Conservation (phyloP, 2,329 filamentous ascomycete genomes). For the Alternaria sp. region DNA sequence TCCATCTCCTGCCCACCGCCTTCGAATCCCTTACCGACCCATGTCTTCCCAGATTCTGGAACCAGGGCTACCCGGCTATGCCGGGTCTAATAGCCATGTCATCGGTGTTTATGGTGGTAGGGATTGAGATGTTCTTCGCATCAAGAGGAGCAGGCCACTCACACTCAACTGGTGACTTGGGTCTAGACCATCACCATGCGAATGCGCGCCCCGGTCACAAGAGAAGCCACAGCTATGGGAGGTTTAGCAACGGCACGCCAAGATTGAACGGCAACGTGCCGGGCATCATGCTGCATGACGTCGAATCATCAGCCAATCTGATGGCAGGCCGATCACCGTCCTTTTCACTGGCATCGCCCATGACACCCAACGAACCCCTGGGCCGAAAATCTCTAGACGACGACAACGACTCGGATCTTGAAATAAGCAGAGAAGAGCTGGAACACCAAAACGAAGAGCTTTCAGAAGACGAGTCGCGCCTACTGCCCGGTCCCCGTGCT, state of each 20-base stretch:
- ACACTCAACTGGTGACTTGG: slow-evolving; percentile 59
- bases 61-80: slow-evolving; percentile 50
- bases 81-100: slow-evolving; percentile 52
- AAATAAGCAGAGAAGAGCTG: slow-evolving; percentile 48
- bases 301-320: slow-evolving; percentile 44
- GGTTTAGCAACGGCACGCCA: slow-evolving; percentile 35
- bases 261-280: slow-evolving; percentile 35
- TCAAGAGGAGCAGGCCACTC: slow-evolving; percentile 69
- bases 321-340: slow-evolving; percentile 47
- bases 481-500: slow-evolving; percentile 35
- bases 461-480: slow-evolving; percentile 43
- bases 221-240: slow-evolving; percentile 44
- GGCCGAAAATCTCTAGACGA: slow-evolving; percentile 25
- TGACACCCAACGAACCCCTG: slow-evolving; percentile 19
- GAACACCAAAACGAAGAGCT: slow-evolving; percentile 34
- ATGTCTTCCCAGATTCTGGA: slow-evolving; percentile 53
- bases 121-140: slow-evolving; percentile 88
- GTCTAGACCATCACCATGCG: slow-evolving; percentile 29
- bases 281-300: slow-evolving; percentile 43
- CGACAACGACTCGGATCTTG: slow-evolving; percentile 41
- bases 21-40: slow-evolving; percentile 51
- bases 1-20: slow-evolving; percentile 53
- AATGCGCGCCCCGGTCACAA: slow-evolving; percentile 35
- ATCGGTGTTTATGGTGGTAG: slow-evolving; percentile 70
- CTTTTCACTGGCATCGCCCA: slow-evolving; percentile 34